Evolutionary conservation across 257 asterid species (phyloP).

Genomic region (Ligustrum vulgare): DNA sequence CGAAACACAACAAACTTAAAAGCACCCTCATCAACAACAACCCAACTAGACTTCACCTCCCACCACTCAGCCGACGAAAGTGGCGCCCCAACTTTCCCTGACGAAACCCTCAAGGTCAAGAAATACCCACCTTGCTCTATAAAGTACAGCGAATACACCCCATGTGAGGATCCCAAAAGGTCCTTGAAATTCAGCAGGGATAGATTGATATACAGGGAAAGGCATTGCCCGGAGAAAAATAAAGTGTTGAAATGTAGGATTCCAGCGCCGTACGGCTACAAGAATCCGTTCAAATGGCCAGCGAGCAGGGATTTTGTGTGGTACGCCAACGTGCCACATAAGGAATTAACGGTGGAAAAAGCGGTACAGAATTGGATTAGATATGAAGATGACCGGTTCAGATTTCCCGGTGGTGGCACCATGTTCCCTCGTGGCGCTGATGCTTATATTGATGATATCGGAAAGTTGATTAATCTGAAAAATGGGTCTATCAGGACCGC

Average conservation of each 20-base stretch:
- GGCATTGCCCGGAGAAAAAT: slow-evolving; percentile 26
- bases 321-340: slow-evolving; percentile 32
- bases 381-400: slow-evolving; percentile 28
- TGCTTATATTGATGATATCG: slow-evolving; percentile 31
- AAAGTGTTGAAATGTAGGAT: slow-evolving; percentile 21
- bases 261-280: slow-evolving; percentile 25
- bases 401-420: slow-evolving; percentile 36
- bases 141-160: slow-evolving; percentile 28
- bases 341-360: slow-evolving; percentile 29
- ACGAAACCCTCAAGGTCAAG: slow-evolving; percentile 14
- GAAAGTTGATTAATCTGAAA: slow-evolving; percentile 21
- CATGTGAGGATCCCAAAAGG: slow-evolving; percentile 25
- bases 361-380: slow-evolving; percentile 30
- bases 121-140: slow-evolving; percentile 17
- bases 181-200: slow-evolving; percentile 18
- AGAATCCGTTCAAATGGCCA: slow-evolving; percentile 28
- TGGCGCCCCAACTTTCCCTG: not conserved
- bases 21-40: not conserved
- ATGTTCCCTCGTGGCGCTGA: slow-evolving; percentile 36
- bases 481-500: slow-evolving; percentile 34
- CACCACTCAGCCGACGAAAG: slow-evolving; percentile 13
- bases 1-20: slow-evolving; percentile 1
- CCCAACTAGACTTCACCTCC: slow-evolving; percentile 21
- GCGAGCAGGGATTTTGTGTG: slow-evolving; percentile 27
- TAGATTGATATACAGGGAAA: slow-evolving; percentile 27